Evolutionary conservation across 495 filamentous ascomycete genomes (phyloP).

Genomic region (Evernia prunastri): DNA sequence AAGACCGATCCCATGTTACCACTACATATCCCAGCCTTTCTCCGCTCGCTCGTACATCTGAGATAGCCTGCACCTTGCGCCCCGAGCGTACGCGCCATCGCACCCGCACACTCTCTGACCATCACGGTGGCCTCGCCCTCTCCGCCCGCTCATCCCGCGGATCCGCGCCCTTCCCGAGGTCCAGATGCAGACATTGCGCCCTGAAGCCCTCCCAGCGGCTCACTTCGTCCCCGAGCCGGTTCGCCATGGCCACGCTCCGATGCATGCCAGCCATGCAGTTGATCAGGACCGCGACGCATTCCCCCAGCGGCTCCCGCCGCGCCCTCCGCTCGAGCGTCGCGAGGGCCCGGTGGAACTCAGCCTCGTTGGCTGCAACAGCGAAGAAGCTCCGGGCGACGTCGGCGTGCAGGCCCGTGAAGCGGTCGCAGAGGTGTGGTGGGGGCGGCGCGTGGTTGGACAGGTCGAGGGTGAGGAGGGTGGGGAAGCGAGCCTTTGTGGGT

Average conservation of each 20-base stretch:
- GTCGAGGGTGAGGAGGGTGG: slow-evolving; percentile 3
- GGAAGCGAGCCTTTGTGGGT: background rate
- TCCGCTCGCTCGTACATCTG: background rate
- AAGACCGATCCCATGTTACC: background rate
- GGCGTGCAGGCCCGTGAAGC: background rate
- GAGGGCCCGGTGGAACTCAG: background rate
- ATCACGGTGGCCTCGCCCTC: background rate
- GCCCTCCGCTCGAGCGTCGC: background rate
- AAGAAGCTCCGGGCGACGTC: slow-evolving; percentile 1
- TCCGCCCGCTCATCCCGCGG: background rate
- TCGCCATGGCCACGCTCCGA: slow-evolving; percentile 15
- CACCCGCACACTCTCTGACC: background rate
- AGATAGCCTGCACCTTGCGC: background rate
- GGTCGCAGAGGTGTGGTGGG: background rate
- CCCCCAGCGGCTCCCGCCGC: background rate
- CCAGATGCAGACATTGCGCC: slow-evolving; percentile 10
- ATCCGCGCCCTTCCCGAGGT: background rate
- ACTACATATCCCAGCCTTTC: background rate
- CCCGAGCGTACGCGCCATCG: background rate
- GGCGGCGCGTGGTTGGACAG: background rate
- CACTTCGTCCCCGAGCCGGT: background rate
- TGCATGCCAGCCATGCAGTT: slow-evolving; percentile 2
- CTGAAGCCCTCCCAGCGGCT: background rate
- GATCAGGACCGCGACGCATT: slow-evolving; percentile 3
- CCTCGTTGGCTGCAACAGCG: background rate